Conservation (phyloP, 257 asterid species). For the Solanum piurae region DNA sequence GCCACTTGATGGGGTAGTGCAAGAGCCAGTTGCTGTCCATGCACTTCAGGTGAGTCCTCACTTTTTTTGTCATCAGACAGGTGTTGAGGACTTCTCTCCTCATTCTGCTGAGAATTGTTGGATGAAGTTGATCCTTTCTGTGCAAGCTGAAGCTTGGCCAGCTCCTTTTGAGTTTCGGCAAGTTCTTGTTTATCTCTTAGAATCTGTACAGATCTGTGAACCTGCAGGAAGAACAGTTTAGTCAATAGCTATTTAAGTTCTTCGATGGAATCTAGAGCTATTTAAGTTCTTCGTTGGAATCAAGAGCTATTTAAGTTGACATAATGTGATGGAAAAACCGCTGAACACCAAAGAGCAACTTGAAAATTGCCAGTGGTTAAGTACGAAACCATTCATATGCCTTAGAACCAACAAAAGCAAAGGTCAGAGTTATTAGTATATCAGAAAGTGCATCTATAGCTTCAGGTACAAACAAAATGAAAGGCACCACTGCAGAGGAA, state of each 20-base stretch:
- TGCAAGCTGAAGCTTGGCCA: slow-evolving; percentile 79
- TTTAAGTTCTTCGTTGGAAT: background rate
- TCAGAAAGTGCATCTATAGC: background rate
- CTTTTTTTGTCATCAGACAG: slow-evolving; percentile 39
- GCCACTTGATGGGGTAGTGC: slow-evolving; percentile 80
- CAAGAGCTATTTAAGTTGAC: background rate
- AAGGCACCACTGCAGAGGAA: background rate
- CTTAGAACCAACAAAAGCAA: background rate
- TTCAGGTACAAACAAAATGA: background rate
- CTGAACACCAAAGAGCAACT: background rate
- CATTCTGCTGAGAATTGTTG: slow-evolving; percentile 39
- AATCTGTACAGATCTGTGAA: slow-evolving; percentile 86
- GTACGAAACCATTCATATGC: background rate
- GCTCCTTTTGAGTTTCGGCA: slow-evolving; percentile 84
- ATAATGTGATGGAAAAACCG: background rate
- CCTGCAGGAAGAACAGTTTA: slow-evolving; percentile 29
- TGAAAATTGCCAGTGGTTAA: background rate
- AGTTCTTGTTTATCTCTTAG: slow-evolving; percentile 95
- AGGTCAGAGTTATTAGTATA: too few relatives aligned
- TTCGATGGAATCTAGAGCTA: background rate
- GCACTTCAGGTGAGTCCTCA: slow-evolving; percentile 38
- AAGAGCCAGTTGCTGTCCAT: slow-evolving; percentile 71
- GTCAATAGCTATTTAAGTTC: background rate
- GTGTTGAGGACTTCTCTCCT: slow-evolving; percentile 42
- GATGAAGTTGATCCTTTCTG: slow-evolving; percentile 57